Conservation (phyloP, 148 eudicot species). For the Rheum nobile region DNA sequence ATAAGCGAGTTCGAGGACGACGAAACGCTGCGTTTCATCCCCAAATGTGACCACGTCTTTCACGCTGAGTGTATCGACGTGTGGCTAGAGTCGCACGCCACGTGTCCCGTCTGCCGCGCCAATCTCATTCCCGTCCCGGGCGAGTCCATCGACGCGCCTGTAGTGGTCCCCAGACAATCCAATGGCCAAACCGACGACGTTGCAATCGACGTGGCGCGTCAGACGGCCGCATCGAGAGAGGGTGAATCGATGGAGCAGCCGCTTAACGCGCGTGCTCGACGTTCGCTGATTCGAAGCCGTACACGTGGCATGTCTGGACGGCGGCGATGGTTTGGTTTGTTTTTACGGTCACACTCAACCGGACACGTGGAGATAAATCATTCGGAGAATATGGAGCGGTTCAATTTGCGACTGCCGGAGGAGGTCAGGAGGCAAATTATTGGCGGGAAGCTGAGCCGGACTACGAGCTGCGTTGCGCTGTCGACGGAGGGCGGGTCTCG, state of each 20-base stretch:
- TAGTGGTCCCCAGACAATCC: not conserved
- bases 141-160: not conserved
- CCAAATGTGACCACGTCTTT: slow-evolving; percentile 40
- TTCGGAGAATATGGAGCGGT: slow-evolving; percentile 31
- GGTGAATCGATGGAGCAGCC: not conserved
- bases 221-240: no score
- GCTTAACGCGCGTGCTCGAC: not conserved
- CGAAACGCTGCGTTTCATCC: slow-evolving; percentile 35
- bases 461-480: slow-evolving; percentile 6
- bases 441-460: slow-evolving; percentile 11
- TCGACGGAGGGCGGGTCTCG: slow-evolving; percentile 15
- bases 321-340: slow-evolving; percentile 14
- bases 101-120: slow-evolving; percentile 38
- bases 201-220: not conserved
- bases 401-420: slow-evolving; percentile 32
- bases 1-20: slow-evolving; percentile 45
- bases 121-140: slow-evolving; percentile 20
- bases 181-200: not conserved
- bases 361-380: slow-evolving; percentile 34
- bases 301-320: slow-evolving; percentile 17
- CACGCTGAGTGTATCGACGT: slow-evolving; percentile 42
- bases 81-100: slow-evolving; percentile 34
- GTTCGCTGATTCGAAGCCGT: slow-evolving; percentile 14
- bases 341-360: slow-evolving; percentile 35
- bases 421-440: slow-evolving; percentile 30